Conservation (phyloP, 495 filamentous ascomycete species). For the Hyaloscypha bicolor region DNA sequence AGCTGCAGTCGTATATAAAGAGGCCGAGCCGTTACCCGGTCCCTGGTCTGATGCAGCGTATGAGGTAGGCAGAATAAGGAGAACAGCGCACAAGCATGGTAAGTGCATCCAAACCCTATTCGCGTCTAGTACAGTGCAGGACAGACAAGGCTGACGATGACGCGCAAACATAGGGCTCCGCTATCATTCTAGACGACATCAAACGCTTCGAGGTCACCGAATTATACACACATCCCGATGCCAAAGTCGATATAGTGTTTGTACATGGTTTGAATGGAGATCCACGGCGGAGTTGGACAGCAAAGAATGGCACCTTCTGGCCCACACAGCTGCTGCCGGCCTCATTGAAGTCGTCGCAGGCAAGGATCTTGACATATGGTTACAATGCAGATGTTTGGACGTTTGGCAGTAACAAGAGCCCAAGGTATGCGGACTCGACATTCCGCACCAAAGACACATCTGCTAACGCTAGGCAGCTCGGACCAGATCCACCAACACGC, state of each 20-base stretch:
- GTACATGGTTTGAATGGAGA: constrained; percentile 86
- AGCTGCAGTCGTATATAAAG: constrained; percentile 16
- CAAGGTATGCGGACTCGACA: constrained; percentile 26
- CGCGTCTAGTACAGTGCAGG: neutral
- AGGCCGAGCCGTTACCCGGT: neutral
- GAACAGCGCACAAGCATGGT: constrained; percentile 28
- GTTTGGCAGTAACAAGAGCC: constrained; percentile 55
- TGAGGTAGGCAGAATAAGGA: constrained; percentile 8
- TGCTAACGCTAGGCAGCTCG: constrained; percentile 41
- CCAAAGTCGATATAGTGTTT: constrained; percentile 69
- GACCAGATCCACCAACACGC: constrained; percentile 85
- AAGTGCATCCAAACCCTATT: neutral
- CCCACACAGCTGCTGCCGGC: constrained; percentile 71
- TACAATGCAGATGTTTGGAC: constrained; percentile 80
- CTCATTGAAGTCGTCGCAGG: constrained; percentile 54
- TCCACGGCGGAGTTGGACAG: constrained; percentile 75
- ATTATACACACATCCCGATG: constrained; percentile 62
- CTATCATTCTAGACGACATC: constrained; percentile 53
- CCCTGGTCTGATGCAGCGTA: constrained; percentile 9
- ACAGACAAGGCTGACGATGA: constrained; percentile 17
- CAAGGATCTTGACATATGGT: constrained; percentile 76
- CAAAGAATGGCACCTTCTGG: constrained; percentile 71
- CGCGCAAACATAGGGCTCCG: constrained; percentile 26
- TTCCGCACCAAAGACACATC: neutral
- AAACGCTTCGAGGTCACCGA: constrained; percentile 70